A percentile compares a stretch with the other conserved stretches of the same genome.
Evolutionary conservation across 176 grass and related monocot genomes (phyloP).

Genomic region (Triticum turgidum): DNA sequence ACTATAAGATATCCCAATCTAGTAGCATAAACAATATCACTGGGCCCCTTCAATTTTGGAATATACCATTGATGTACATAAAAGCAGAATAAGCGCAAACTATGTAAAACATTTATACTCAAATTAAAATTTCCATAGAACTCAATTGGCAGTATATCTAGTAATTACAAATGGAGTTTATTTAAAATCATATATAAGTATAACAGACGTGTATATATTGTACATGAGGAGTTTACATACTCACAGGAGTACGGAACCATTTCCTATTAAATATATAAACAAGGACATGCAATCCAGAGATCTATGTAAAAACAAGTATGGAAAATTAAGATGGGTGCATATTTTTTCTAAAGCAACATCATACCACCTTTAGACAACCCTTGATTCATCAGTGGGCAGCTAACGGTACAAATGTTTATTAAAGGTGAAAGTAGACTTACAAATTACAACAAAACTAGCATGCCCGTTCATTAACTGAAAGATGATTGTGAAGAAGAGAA

Average conservation of each 20-base stretch:
- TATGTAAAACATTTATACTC: not conserved
- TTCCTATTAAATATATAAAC: not conserved
- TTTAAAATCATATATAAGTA: not conserved
- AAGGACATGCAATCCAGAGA: constrained; percentile 5
- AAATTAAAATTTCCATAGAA: not conserved
- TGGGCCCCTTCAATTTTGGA: not conserved
- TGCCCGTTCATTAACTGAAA: not conserved
- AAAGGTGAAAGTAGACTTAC: not conserved
- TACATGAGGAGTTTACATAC: not conserved
- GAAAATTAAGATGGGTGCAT: not conserved
- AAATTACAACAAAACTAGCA: constrained; percentile 33
- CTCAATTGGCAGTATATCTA: not conserved
- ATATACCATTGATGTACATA: not conserved
- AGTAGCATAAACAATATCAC: not conserved
- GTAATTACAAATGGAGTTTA: constrained; percentile 1
- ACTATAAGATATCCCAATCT: not conserved
- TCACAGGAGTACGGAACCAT: not conserved
- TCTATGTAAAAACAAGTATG: not conserved
- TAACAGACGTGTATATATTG: not conserved
- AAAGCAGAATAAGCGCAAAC: not conserved
- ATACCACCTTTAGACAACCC: not conserved
- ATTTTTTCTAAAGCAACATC: constrained; percentile 11
- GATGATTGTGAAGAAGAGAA: not conserved
- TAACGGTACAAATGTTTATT: not conserved
- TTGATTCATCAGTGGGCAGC: not conserved